Evolutionary conservation across 2,329 filamentous ascomycete genomes (phyloP).

Genomic region (Colletotrichum sp.): DNA sequence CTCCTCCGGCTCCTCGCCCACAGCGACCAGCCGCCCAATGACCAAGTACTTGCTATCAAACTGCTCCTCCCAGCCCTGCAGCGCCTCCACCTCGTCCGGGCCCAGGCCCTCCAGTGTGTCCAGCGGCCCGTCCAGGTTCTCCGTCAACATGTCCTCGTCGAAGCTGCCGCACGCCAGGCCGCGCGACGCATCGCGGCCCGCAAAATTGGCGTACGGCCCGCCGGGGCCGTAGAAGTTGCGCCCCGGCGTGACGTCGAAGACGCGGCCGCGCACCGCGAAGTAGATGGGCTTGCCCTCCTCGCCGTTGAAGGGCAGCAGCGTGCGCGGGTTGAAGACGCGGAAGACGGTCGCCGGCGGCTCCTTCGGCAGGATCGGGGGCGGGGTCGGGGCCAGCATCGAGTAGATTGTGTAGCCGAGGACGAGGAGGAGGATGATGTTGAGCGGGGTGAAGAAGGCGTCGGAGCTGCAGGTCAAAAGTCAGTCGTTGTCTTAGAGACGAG

Average conservation of each 20-base stretch:
- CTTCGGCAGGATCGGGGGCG: conserved; percentile 52
- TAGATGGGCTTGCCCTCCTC: conserved; percentile 76
- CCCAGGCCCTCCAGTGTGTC: conserved; percentile 77
- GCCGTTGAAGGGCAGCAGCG: conserved; percentile 88
- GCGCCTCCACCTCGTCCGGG: conserved; percentile 78
- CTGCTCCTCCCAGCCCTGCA: conserved; percentile 91
- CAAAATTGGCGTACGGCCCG: conserved; percentile 95
- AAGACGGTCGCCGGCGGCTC: conserved; percentile 66
- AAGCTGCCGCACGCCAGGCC: conserved; percentile 92
- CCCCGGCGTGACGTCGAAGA: conserved; percentile 89
- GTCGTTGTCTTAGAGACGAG: background rate
- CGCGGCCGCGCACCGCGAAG: conserved; percentile 86
- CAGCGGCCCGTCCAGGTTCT: conserved; percentile 83
- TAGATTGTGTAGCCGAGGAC: conserved; percentile 65
- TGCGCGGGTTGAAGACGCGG: conserved; percentile 74
- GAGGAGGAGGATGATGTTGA: conserved; percentile 65
- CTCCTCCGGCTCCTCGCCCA: conserved; percentile 45
- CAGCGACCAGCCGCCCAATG: conserved; percentile 81
- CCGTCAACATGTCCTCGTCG: conserved; percentile 92
- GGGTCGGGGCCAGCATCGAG: conserved; percentile 54
- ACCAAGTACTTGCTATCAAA: conserved; percentile 94
- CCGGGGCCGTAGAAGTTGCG: conserved; percentile 96
- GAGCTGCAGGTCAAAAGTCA: conserved; percentile 25
- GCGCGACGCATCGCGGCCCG: conserved; percentile 86
- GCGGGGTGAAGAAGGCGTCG: conserved; percentile 59